Percentiles rank a stretch among this genome's conserved stretches.
phyloP scores from a whole-genome alignment of 2,329 filamentous ascomycete species.

The Ambrosiella beaveri region DNA sequence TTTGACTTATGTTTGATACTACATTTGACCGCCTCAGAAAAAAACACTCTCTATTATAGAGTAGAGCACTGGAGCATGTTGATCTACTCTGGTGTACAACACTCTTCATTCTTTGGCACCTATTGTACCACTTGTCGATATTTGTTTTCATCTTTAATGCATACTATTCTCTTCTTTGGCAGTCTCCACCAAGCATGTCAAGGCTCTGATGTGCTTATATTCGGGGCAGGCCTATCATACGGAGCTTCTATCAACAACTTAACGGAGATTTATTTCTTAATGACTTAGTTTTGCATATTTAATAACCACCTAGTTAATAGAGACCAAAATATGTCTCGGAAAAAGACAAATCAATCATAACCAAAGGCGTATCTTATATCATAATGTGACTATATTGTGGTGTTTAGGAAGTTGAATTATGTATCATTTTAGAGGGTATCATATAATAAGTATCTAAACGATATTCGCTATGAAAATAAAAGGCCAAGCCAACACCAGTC shows the following conservation, averaged over 20 bases:
- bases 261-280: slow-evolving; percentile 2
- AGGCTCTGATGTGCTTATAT: background rate
- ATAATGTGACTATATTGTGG: too few species aligned
- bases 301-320: background rate
- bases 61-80: background rate
- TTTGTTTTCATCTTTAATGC: slow-evolving; percentile 1
- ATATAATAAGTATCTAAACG: too few species aligned
- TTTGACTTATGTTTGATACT: background rate
- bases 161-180: background rate
- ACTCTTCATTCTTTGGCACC: background rate
- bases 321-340: background rate
- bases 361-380: too few species aligned
- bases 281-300: background rate
- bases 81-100: background rate
- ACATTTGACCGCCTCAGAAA: background rate
- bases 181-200: background rate
- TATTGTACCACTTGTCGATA: background rate
- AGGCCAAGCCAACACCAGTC: too few species aligned
- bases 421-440: too few species aligned
- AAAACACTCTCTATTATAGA: background rate
- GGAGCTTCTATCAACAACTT: background rate
- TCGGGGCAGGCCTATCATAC: background rate
- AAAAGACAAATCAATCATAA: background rate
- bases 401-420: background rate
- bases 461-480: too few species aligned